phyloP scores from a whole-genome alignment of 2,329 filamentous ascomycete species.

The Emmonsiellopsis sp. region DNA sequence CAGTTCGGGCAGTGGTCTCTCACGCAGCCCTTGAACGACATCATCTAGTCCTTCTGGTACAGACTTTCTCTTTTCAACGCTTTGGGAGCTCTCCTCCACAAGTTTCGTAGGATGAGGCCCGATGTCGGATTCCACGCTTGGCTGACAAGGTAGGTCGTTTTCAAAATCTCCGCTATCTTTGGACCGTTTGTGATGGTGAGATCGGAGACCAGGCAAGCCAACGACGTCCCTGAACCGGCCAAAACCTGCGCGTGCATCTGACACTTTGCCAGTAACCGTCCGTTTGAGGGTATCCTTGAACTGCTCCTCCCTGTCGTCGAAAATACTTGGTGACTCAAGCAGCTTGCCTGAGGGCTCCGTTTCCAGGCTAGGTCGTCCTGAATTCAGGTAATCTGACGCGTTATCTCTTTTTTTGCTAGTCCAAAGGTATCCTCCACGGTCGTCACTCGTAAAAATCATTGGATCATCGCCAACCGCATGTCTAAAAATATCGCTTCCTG shows the following conservation, averaged over 20 bases:
- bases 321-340: slow-evolving; percentile 16
- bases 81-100: neutral
- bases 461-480: slow-evolving; percentile 27
- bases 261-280: slow-evolving; percentile 68
- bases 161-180: slow-evolving; percentile 27
- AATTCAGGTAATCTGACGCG: slow-evolving; percentile 30
- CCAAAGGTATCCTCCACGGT: slow-evolving; percentile 39
- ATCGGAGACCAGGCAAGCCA: slow-evolving; percentile 39
- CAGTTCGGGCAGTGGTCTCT: neutral
- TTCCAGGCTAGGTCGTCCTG: slow-evolving; percentile 21
- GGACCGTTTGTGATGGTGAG: slow-evolving; percentile 30
- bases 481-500: slow-evolving; percentile 23
- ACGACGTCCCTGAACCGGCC: slow-evolving; percentile 81
- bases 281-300: slow-evolving; percentile 63
- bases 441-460: slow-evolving; percentile 37
- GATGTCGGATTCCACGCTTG: slow-evolving; percentile 22
- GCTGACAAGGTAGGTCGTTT: slow-evolving; percentile 20
- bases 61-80: neutral
- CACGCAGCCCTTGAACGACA: neutral
- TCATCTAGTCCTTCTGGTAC: neutral
- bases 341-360: slow-evolving; percentile 24
- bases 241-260: slow-evolving; percentile 71
- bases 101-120: slow-evolving; percentile 9
- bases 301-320: slow-evolving; percentile 36
- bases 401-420: slow-evolving; percentile 29